Base-by-base conservation (phyloP, 2,329 filamentous ascomycete genomes). In the Huntiella savannae region DNA sequence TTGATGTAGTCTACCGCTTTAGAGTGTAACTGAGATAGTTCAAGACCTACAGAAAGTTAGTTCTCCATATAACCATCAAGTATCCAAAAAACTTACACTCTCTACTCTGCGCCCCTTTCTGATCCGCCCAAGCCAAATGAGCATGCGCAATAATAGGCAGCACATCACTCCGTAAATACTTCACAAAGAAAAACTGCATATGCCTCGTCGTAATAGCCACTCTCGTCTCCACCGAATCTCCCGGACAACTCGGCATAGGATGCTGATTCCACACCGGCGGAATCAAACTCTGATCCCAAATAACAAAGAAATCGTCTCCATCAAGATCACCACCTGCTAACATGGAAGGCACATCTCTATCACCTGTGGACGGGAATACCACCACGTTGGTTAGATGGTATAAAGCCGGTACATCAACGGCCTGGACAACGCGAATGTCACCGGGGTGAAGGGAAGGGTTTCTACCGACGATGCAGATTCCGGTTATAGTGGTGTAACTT, bases 381-480 rank as follows among this genome's bases (percentile, higher is more conserved):
- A 96, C 79, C 1, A 92, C 82, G 56, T 96, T 79, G 48, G 73
- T 78, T 3, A 95, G 67, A 55, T 95, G 83, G 40, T 69, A 73
- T 3, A 98, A 65, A n/a, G 65, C 64, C 1, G 77, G 73, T 1
- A 77, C 69, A 53, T 96, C 72, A 3, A 96, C 78, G 2, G 91
- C 91, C 51, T 76, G 71, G 1, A 96, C 88, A 1, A 95, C 74
- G 16, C 91, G 79, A 40, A 96, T 75, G 56, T 98, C 91, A 4
- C 91, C 91, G 0, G 87, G 82, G 55, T 98, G 88, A 5, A 98
- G 69, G 0, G 88, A 95, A 0, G 91, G 91, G 54, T 98, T 98
- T 19, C 91, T 78, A 1, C 86, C 87, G 1, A 98, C 68, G 5
- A 93, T 66, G 55, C 91, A 96, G 3, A 84, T 56, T 0, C 86